These are phyloP conservation scores for Pseudopediastrum boryanum DNA, from an alignment of 139 green algal genomes.

Conservation along the genomic window DNA sequence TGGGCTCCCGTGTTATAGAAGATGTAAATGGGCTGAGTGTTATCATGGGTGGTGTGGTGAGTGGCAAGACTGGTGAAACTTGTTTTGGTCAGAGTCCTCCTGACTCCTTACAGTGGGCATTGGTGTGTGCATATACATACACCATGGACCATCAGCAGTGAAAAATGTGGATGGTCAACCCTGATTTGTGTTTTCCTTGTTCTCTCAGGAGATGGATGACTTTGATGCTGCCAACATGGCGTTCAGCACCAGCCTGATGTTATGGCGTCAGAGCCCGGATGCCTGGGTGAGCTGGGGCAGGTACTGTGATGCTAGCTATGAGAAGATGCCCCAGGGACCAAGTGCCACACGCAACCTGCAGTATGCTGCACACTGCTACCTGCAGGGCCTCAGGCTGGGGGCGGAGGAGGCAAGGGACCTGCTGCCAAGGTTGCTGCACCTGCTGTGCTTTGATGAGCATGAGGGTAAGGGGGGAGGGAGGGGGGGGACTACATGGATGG, in stretches of 20 bases:
- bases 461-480: constrained; percentile 41
- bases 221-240: constrained; percentile 62
- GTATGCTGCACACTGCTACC: constrained; percentile 84
- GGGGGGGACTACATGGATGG: too few species aligned
- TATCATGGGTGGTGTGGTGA: too few species aligned
- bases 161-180: too few species aligned
- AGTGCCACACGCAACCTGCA: constrained; percentile 71
- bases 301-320: constrained; percentile 85
- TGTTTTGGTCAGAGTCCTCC: too few species aligned
- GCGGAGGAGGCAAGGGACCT: constrained; percentile 61
- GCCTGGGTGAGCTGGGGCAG: constrained; percentile 92
- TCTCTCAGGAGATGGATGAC: constrained; percentile 50
- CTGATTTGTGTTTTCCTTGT: too few species aligned
- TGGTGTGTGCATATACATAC: too few species aligned
- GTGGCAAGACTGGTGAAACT: too few species aligned
- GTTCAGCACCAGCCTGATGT: constrained; percentile 81
- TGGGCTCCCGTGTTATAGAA: too few species aligned
- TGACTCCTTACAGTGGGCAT: too few species aligned
- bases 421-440: constrained; percentile 84
- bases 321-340: constrained; percentile 34
- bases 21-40: too few species aligned
- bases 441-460: constrained; percentile 90
- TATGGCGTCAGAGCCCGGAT: constrained; percentile 78
- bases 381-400: constrained; percentile 58
- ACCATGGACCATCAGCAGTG: too few species aligned